A percentile compares a stretch with the other conserved stretches of the same genome.
phyloP scores from a whole-genome alignment of 306 rosid genomes.

The Senna siamea region DNA sequence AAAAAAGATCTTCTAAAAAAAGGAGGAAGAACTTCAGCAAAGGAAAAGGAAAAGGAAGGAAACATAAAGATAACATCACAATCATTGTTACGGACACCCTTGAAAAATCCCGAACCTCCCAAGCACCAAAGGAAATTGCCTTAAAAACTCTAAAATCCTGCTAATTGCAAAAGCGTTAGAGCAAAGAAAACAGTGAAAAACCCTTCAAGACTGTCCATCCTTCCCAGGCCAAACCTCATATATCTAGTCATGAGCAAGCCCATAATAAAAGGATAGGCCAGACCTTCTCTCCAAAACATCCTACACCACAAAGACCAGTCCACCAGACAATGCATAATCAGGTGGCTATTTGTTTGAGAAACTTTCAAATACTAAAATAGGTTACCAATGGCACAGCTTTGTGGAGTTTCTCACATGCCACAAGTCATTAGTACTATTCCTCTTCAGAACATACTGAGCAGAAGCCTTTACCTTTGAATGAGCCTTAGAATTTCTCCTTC shows the following conservation, averaged over 20 bases:
- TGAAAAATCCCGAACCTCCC: too few species aligned
- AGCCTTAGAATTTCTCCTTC: background rate
- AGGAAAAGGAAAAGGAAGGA: background rate
- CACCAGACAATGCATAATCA: background rate
- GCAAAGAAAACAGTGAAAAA: background rate
- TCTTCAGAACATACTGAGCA: background rate
- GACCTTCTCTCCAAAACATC: background rate
- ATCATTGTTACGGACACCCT: background rate
- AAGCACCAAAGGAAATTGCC: background rate
- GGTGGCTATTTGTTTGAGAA: background rate
- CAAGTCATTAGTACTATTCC: background rate
- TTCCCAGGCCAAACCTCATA: background rate
- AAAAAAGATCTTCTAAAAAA: background rate
- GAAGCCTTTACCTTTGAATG: background rate
- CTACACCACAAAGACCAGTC: slow-evolving; percentile 2
- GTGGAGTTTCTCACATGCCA: background rate
- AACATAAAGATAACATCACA: slow-evolving; percentile 11
- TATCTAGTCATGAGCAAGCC: background rate
- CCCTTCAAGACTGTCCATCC: background rate
- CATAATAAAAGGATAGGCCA: background rate
- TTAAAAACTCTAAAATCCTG: background rate
- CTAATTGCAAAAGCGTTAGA: background rate
- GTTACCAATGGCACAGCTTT: background rate
- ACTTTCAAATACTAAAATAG: background rate
- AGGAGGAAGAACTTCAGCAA: background rate